phyloP scores from a whole-genome alignment of 768 basidiomycete species.

The Leccinum truebloodii region DNA sequence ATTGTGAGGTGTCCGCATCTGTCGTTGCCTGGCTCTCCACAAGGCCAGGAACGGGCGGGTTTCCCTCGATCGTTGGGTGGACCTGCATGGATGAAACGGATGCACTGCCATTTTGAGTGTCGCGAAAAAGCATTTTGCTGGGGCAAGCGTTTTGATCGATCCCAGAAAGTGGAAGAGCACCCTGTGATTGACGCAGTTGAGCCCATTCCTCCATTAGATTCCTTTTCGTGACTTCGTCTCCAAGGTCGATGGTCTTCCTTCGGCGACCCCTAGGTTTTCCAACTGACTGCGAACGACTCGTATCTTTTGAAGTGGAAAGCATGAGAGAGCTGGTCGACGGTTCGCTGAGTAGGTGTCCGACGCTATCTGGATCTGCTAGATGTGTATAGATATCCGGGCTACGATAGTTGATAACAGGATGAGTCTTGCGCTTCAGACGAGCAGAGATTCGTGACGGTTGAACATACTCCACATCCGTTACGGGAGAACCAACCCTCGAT shows the following conservation, averaged over 20 bases:
- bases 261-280: conserved; percentile 19
- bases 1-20: background rate
- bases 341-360: conserved; percentile 11
- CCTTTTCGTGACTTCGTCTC: conserved; percentile 24
- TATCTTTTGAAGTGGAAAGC: conserved; percentile 1
- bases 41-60: background rate
- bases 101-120: conserved; percentile 1
- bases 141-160: conserved; percentile 6
- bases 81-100: background rate
- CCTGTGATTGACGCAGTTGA: conserved; percentile 31
- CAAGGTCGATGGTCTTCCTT: conserved; percentile 16
- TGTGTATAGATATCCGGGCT: conserved; percentile 31
- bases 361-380: conserved; percentile 25
- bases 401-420: conserved; percentile 14
- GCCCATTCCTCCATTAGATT: conserved; percentile 33
- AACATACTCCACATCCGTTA: conserved; percentile 3
- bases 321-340: conserved; percentile 4
- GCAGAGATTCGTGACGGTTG: conserved; percentile 20
- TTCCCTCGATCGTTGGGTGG: background rate
- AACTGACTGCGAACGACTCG: conserved; percentile 1
- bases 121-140: background rate
- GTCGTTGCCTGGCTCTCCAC: background rate
- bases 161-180: conserved; percentile 18
- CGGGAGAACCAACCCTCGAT: conserved; percentile 19
- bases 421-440: conserved; percentile 23